Evolutionary conservation across 2,329 filamentous ascomycete genomes (phyloP), one percentile per base, ranked within the genome.

Genomic region (Pezicula radicicola): DNA sequence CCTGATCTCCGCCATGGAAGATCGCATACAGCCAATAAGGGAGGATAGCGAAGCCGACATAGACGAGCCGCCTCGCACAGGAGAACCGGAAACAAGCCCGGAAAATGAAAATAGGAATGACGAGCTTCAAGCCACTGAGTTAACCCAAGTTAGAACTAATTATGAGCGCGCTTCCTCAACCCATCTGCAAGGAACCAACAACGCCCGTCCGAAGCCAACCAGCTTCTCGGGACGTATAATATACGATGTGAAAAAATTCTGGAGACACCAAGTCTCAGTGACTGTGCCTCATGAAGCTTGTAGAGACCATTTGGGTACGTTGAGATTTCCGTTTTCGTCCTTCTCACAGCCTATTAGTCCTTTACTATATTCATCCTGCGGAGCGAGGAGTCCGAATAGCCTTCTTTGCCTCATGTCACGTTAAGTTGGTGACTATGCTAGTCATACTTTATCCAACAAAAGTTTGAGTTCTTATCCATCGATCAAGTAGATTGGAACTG

Each of bases 251-350:
- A 60, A 61, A 27, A 70, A 61, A 46, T 75, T 77, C 54, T 83
- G 79, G 78, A 66, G 67, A 39, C 68, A 70, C 25, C 71, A 83
- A 53, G 64, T 83, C 46, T 72, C 69, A 48, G 64, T 81, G 6
- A 68, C 72, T 4, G 78, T 83, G 15, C 73, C 76, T 13, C 74
- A 76, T 54, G 69, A 72, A 27, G 65, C 71, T 45, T 75, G 75
- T 57, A 70, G 80, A 64, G 80, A 84, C 61, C 79, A 83, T 66
- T 60, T 84, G 40, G 80, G 80, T 82, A 72, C 49, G 72, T 56
- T 37, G 52, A 50, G 46, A 42, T 47, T 48, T 48, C 46, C 42
- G 36, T 49, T 54, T 51, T 15, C 10, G 46, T 48, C 53, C 43
- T 35, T 51, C 48, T 50, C 46, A 60, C 52, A 43, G 28, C 48